phyloP scores from a whole-genome alignment of 2,329 filamentous ascomycete genomes.

The Fusarium agapanthi region DNA sequence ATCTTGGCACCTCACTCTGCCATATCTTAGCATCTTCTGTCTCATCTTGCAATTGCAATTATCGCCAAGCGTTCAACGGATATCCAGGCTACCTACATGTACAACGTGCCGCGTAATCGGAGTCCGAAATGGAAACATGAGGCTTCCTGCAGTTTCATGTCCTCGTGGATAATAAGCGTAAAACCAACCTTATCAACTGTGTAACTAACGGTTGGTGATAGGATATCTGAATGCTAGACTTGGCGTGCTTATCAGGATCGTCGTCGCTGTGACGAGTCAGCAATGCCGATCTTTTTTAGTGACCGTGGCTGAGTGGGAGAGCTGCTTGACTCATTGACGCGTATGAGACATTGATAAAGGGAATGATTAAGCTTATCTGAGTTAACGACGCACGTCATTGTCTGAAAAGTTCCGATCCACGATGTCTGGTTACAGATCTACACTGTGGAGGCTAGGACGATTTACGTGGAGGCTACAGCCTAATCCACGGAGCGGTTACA shows the following conservation, averaged over 20 bases:
- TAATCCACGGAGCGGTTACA: neutral
- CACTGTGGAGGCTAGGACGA: neutral
- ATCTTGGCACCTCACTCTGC: neutral
- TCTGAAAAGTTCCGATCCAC: neutral
- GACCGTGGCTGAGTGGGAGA: constrained; percentile 11
- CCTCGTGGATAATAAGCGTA: constrained; percentile 22
- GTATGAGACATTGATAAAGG: constrained; percentile 30
- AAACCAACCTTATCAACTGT: constrained; percentile 37
- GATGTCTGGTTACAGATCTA: neutral
- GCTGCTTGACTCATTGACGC: constrained; percentile 25
- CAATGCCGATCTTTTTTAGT: constrained; percentile 14
- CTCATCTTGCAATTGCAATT: neutral
- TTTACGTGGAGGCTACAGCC: neutral
- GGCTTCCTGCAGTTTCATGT: constrained; percentile 26
- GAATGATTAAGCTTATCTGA: constrained; percentile 32
- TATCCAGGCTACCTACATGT: neutral
- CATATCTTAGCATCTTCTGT: neutral
- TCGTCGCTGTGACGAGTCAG: constrained; percentile 16
- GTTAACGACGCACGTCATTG: neutral
- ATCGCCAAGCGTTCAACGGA: constrained; percentile 18
- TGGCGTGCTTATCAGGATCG: constrained; percentile 30
- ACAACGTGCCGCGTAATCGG: constrained; percentile 36
- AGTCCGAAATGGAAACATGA: constrained; percentile 12
- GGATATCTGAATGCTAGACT: neutral
- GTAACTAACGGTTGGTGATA: constrained; percentile 7